Conservation (phyloP, 768 basidiomycete genomes). For the Nidularia sp. region DNA sequence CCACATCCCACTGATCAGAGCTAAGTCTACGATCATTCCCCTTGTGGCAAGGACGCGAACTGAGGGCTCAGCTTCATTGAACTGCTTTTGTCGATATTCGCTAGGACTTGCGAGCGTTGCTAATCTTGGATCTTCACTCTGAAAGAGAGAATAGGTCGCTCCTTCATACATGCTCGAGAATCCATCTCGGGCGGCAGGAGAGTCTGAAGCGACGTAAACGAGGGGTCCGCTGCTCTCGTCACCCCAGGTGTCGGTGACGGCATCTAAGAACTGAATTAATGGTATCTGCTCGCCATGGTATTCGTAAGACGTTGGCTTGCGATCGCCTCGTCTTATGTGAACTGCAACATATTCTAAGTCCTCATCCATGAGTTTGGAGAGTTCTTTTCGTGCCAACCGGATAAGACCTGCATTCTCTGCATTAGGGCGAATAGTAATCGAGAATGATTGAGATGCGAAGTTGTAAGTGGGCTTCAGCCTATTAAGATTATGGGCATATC, state of each 20-base stretch:
- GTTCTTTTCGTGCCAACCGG: slow-evolving; percentile 40
- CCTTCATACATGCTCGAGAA: slow-evolving; percentile 35
- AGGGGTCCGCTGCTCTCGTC: slow-evolving; percentile 21
- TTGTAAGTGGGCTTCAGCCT: slow-evolving; percentile 55
- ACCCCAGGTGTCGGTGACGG: slow-evolving; percentile 36
- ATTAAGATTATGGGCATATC: slow-evolving; percentile 51
- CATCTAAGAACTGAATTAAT: slow-evolving; percentile 40
- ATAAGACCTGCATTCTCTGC: slow-evolving; percentile 42
- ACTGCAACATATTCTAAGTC: slow-evolving; percentile 41
- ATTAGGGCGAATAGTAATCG: slow-evolving; percentile 51
- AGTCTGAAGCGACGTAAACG: slow-evolving; percentile 63
- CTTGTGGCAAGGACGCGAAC: slow-evolving; percentile 47
- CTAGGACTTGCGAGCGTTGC: slow-evolving; percentile 42
- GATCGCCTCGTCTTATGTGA: slow-evolving; percentile 65
- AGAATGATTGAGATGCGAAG: slow-evolving; percentile 41
- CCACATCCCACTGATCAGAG: slow-evolving; percentile 64
- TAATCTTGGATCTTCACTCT: slow-evolving; percentile 36
- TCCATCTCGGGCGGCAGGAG: slow-evolving; percentile 36
- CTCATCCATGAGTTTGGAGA: slow-evolving; percentile 19
- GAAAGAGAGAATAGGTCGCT: slow-evolving; percentile 40
- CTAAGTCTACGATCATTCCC: slow-evolving; percentile 68
- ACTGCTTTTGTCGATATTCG: slow-evolving; percentile 54
- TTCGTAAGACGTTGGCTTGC: slow-evolving; percentile 37
- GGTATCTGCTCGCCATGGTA: slow-evolving; percentile 45
- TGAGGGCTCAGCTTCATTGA: slow-evolving; percentile 30